A percentile compares a stretch with the other conserved stretches of the same genome.
Conservation (phyloP, 2,329 filamentous ascomycete species). For the Claviceps cyperi region DNA sequence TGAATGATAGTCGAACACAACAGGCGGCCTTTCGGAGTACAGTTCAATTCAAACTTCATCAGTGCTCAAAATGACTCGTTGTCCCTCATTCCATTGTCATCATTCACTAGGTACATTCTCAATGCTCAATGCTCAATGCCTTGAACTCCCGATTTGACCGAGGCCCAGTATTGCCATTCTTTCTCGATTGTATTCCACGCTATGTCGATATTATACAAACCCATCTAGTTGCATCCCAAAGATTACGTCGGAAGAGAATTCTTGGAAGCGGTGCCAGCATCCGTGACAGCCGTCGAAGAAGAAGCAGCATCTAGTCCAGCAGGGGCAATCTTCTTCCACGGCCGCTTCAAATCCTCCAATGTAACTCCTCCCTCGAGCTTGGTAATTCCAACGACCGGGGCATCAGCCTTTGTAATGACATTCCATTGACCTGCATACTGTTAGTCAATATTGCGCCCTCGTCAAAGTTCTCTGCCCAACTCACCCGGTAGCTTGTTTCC, state of each 20-base stretch:
- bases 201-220: not conserved
- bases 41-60: no score
- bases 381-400: constrained; percentile 81
- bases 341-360: constrained; percentile 67
- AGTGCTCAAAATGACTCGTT: no score
- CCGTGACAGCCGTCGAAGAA: constrained; percentile 18
- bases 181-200: constrained; percentile 1
- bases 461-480: constrained; percentile 14
- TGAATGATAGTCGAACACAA: no score
- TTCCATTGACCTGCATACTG: constrained; percentile 56
- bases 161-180: not conserved
- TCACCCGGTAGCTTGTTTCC: constrained; percentile 87
- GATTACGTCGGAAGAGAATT: constrained; percentile 17
- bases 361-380: constrained; percentile 80
- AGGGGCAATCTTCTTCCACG: constrained; percentile 51
- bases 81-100: no score
- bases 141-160: not conserved
- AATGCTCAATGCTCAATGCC: not conserved
- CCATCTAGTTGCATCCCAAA: not conserved
- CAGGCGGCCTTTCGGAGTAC: no score
- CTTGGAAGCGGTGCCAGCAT: constrained; percentile 19
- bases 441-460: constrained; percentile 10
- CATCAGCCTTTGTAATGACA: constrained; percentile 84
- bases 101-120: not conserved
- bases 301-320: constrained; percentile 21